These are phyloP conservation scores for Aegilops sharonensis DNA, from an alignment of 176 grass and related monocot genomes.

Conservation along the genomic window DNA sequence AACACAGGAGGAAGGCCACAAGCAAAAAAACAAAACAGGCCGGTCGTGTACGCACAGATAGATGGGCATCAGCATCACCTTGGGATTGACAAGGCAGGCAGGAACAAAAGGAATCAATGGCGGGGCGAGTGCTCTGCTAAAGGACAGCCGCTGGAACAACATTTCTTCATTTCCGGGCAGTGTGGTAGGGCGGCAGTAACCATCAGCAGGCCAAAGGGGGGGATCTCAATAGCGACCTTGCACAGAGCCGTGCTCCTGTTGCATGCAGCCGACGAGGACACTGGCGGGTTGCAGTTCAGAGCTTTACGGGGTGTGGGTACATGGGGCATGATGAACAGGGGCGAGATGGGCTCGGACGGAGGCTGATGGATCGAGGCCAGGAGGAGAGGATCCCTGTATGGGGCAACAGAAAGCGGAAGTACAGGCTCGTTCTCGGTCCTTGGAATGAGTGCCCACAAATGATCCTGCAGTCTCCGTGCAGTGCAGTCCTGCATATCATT, in stretches of 20 bases:
- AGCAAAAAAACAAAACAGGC: conserved; percentile 31
- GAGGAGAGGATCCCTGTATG: conserved; percentile 43
- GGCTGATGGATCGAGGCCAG: conserved; percentile 41
- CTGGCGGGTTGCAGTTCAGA: conserved; percentile 33
- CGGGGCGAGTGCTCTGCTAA: conserved; percentile 16
- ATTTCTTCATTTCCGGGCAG: conserved; percentile 14
- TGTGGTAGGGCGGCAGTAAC: neutral
- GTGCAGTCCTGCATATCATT: conserved; percentile 11
- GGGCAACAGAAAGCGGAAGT: conserved; percentile 41
- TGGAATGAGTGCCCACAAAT: conserved; percentile 41
- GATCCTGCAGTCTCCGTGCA: neutral
- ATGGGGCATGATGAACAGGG: conserved; percentile 46
- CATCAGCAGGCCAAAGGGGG: conserved; percentile 25
- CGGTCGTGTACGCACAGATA: conserved; percentile 19
- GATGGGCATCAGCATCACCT: conserved; percentile 18
- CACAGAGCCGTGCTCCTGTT: conserved; percentile 31
- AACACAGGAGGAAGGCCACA: conserved; percentile 35
- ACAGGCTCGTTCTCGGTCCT: conserved; percentile 37
- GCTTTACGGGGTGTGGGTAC: conserved; percentile 28
- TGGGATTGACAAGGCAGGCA: conserved; percentile 38
- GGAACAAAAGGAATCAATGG: conserved; percentile 50
- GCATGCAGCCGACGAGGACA: conserved; percentile 47
- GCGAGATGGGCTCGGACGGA: conserved; percentile 47
- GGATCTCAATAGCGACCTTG: conserved; percentile 53
- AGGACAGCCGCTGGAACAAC: conserved; percentile 32